Evolutionary conservation across 352 stramenopile species (phyloP).

Genomic region (Peronospora tabacina): DNA sequence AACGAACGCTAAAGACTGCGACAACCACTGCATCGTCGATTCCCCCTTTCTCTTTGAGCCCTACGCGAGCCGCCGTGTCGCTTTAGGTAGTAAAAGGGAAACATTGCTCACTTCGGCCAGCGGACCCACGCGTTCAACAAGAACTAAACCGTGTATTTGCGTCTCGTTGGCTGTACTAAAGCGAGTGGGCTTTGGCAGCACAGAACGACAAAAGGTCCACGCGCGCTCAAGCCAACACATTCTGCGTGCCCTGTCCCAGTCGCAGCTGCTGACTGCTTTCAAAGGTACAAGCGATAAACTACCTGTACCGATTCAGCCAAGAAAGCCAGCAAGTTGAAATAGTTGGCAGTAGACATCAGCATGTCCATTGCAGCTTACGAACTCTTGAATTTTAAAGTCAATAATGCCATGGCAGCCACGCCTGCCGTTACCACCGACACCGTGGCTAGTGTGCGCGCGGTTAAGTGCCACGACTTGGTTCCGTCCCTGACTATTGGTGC

Average conservation of each 20-base stretch:
- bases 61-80: conserved; percentile 2
- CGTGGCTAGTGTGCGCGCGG: conserved; percentile 44
- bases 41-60: conserved; percentile 17
- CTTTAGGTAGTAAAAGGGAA: conserved; percentile 18
- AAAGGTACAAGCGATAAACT: not conserved
- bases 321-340: conserved; percentile 26
- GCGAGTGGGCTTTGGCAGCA: conserved; percentile 13
- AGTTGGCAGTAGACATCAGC: conserved; percentile 5
- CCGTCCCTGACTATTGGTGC: conserved; percentile 5
- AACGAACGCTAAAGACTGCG: not conserved
- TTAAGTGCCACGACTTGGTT: conserved; percentile 53
- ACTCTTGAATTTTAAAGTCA: conserved; percentile 56
- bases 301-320: conserved; percentile 2
- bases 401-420: conserved; percentile 49
- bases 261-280: conserved; percentile 23
- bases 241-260: conserved; percentile 20
- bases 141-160: conserved; percentile 16
- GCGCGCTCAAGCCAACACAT: conserved; percentile 12
- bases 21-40: conserved; percentile 5
- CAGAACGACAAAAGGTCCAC: conserved; percentile 8
- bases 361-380: conserved; percentile 17
- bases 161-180: conserved; percentile 12
- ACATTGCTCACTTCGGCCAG: conserved; percentile 8
- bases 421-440: conserved; percentile 65
- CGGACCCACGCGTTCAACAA: conserved; percentile 6